Base-by-base conservation (phyloP, 352 stramenopile species). In the Thalassiosira ordinaria region DNA sequence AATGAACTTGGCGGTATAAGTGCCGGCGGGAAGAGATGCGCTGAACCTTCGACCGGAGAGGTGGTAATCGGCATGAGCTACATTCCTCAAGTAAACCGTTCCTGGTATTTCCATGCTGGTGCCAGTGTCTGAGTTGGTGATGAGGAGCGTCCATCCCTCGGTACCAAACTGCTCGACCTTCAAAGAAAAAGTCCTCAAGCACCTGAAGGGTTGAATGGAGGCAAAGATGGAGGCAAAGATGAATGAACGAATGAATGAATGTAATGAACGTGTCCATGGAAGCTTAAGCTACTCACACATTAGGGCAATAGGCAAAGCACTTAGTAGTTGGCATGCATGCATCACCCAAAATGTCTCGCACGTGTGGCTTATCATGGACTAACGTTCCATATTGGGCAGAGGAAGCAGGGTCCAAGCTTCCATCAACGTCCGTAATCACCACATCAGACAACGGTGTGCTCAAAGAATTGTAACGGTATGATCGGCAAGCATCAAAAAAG, bases 111-210 rank as follows among this genome's bases (percentile, higher is more conserved):
- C 26, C 27, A 77, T 64, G 0, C 9, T 22, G 27, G 46, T 18
- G 33, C 72, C 72, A 61, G 29, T 82, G 1, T 31, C 39, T 56
- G 62, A 71, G 37, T 67, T 71, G 49, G 35, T 80, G 18, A 67
- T 61, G 39, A 70, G 24, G 8, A 87, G 56, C 47, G 74, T 78
- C 37, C 67, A 79, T 47, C 82, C 74, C 31, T 87, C 80, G 0
- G 80, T 87, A 53, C 68, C 75, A 69, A 80, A 84, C 31, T 84
- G 71, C 20, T 85, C 75, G n/a, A 84, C 77, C 22, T 37, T 63
- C 16, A 74, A 79, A 18, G 51, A 76, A 13, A 87, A 41, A 24
- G 65, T 77, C 39, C 75, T 71, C 24, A 87, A 61, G 59, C 80
- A 87, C 37, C n/a, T n/a, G n/a, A n/a, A n/a, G n/a, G n/a, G n/a